A percentile compares a stretch with the other conserved stretches of the same genome.
phyloP scores from a whole-genome alignment of 257 asterid genomes.

The Solanum etuberosum region DNA sequence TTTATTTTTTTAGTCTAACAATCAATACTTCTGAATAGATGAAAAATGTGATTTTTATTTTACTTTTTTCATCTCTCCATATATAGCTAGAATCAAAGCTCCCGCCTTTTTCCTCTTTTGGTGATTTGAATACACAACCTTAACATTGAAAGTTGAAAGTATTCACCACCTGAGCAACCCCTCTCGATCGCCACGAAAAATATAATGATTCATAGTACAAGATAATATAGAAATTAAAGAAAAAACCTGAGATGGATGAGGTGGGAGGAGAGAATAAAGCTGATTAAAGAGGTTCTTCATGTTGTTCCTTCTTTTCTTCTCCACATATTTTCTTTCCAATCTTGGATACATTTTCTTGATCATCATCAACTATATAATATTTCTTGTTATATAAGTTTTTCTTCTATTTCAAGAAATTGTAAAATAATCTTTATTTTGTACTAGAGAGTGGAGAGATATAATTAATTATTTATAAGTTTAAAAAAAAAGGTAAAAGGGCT shows the following conservation, averaged over 20 bases:
- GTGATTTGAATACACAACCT: not conserved
- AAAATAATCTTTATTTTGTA: not conserved
- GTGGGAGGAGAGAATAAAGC: constrained; percentile 31
- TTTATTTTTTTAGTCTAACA: rapidly evolving
- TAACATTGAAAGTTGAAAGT: not conserved
- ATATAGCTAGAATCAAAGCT: not conserved
- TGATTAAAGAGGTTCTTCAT: constrained; percentile 27
- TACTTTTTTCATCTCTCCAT: too few species aligned
- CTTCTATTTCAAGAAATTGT: not conserved
- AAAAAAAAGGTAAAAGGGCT: not conserved
- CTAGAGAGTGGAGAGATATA: not conserved
- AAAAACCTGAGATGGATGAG: constrained; percentile 17
- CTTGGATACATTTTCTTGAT: constrained; percentile 9
- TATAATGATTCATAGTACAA: not conserved
- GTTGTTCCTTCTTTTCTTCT: constrained; percentile 36
- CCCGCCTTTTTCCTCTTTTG: not conserved
- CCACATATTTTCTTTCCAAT: constrained; percentile 37
- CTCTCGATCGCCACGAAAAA: not conserved
- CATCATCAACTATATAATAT: not conserved
- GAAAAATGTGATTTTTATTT: too few species aligned
- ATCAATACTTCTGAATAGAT: too few species aligned
- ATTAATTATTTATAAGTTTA: not conserved
- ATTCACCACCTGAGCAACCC: not conserved
- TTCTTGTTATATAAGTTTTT: not conserved
- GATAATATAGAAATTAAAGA: not conserved